Conservation (phyloP, 106 monocot genomes). For the Allium cepa region DNA sequence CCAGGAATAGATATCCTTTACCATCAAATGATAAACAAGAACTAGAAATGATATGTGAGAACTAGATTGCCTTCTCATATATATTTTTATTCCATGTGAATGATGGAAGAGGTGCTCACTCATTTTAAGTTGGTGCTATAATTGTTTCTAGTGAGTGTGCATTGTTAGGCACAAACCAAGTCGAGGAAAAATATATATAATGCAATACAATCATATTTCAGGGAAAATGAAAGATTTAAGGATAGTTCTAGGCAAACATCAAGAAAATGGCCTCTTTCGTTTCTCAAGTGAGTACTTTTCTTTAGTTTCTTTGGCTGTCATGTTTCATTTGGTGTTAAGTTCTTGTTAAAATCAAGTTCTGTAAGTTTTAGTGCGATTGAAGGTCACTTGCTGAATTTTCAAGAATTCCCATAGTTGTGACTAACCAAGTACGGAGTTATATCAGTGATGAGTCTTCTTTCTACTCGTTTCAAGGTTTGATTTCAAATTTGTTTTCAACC, state of each 20-base stretch:
- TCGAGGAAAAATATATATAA: no score
- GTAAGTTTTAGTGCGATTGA: constrained; percentile 1
- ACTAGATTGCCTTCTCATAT: background rate
- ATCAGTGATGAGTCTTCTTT: constrained; percentile 34
- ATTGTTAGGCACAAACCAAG: no score
- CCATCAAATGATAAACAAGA: no score
- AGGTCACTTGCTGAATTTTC: constrained; percentile 98
- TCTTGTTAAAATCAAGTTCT: background rate
- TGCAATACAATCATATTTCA: constrained; percentile 7
- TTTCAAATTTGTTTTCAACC: background rate
- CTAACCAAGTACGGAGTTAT: constrained; percentile 89
- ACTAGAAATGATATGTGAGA: background rate
- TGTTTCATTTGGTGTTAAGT: no score
- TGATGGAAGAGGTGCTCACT: no score
- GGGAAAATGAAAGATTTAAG: constrained; percentile 51
- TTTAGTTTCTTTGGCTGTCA: background rate
- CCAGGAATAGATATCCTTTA: no score
- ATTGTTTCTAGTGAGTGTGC: no score
- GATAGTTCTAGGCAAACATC: constrained; percentile 21
- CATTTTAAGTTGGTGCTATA: no score
- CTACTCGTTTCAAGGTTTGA: constrained; percentile 80
- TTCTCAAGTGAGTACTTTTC: constrained; percentile 64
- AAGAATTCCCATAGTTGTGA: constrained; percentile 74
- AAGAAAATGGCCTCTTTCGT: constrained; percentile 54
- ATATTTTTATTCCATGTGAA: background rate